A percentile compares a stretch with the other conserved stretches of the same genome.
phyloP scores from a whole-genome alignment of 1,284 basidiomycete genomes.

The Rhodotorula glutinis region DNA sequence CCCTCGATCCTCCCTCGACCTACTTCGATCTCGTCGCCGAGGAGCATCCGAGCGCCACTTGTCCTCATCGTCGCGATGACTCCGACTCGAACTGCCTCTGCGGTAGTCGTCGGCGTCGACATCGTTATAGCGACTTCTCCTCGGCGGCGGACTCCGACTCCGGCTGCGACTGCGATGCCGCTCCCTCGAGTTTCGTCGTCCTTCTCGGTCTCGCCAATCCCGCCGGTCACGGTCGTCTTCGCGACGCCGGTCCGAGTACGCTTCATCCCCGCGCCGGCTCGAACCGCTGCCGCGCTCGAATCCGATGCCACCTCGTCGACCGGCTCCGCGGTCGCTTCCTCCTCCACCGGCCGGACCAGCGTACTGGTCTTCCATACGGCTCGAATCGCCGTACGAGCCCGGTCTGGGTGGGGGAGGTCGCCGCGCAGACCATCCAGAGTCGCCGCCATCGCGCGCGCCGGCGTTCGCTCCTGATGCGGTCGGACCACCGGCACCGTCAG shows the following conservation, averaged over 20 bases:
- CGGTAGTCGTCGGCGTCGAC: not conserved
- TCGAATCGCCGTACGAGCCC: conserved; percentile 1
- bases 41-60: not conserved
- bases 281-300: not conserved
- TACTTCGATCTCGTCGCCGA: conserved; percentile 1
- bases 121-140: not conserved
- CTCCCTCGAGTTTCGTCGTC: not conserved
- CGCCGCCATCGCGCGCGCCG: not conserved
- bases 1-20: conserved; percentile 3
- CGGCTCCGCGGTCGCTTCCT: conserved; percentile 11
- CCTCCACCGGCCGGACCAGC: not conserved
- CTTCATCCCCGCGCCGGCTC: not conserved
- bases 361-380: not conserved
- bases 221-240: not conserved
- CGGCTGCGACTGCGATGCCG: not conserved
- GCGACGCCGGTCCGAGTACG: not conserved
- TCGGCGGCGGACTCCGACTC: conserved; percentile 2
- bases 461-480: conserved; percentile 35
- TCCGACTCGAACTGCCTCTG: too few species aligned
- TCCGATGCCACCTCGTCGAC: conserved; percentile 8
- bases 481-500: not conserved
- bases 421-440: not conserved
- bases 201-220: not conserved
- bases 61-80: not conserved
- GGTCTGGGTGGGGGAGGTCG: not conserved